Evolutionary conservation across 805 yeast genomes (phyloP), one percentile per base, ranked within the genome.

Genomic region (Candida maesae): DNA sequence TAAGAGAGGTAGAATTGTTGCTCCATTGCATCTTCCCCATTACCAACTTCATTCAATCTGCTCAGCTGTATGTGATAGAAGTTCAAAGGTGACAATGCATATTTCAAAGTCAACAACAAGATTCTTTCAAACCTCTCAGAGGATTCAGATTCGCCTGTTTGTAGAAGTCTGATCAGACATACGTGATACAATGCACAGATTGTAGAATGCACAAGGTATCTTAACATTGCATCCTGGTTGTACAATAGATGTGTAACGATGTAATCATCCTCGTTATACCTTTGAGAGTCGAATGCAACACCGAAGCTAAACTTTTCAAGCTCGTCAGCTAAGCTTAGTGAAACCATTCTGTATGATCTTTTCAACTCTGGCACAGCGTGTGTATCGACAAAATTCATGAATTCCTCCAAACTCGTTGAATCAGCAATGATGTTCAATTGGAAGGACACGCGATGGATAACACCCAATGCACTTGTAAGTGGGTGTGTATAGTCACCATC

Each of bases 321-420:
- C 24, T 8, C 25, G 12, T 5, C 20, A 15, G 3, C 33, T 33
- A 12, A 42, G 37, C 4, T 13, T 9, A 11, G 14, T 27, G 28
- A n/a, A 34, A 13, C 38, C 30, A 13, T 18, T 5, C 28, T 8
- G n/a, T 25, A 25, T n/a, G 28, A 10, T 13, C n/a, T 25, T 25
- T 25, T 25, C 28, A 25, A 25, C n/a, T 12, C 28, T n/a, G 31
- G 31, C 6, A 28, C 18, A n/a, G 13, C 9, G 18, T 15, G 18
- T 14, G 19, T 28, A 7, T 71, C 80, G 49, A 93, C 87, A 65
- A 87, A 72, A 51, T 70, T 59, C 64, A 87, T 75, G 75, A 91
- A 91, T 42, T 77, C 76, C 14, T 84, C 91, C 42, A 84, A 88
- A 23, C 83, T 74, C 38, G 76, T 76, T 61, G 89, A 93, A 65